A percentile compares a stretch with the other conserved stretches of the same genome.
phyloP scores from a whole-genome alignment of 495 filamentous ascomycete genomes.

The Annulohypoxylon moriforme region DNA sequence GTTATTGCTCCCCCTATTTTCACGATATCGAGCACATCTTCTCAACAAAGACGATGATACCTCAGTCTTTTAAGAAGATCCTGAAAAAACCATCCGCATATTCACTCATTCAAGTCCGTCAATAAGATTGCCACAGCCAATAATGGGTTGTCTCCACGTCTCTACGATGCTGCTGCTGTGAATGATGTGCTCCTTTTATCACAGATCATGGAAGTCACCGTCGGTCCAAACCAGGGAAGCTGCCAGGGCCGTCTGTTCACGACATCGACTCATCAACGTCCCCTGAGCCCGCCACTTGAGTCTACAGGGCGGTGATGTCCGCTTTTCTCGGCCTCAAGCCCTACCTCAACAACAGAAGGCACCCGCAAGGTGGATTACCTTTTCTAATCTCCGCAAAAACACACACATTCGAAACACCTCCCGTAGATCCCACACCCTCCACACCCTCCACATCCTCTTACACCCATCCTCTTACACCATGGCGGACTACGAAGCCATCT shows the following conservation, averaged over 20 bases:
- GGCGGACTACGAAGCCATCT: not conserved
- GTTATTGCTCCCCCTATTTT: not conserved
- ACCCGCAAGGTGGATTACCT: not conserved
- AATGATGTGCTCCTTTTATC: not conserved
- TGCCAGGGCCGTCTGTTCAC: not conserved
- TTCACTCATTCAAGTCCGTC: not conserved
- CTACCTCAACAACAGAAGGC: not conserved
- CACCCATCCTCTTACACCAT: not conserved
- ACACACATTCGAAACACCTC: not conserved
- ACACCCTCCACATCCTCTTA: too few species aligned
- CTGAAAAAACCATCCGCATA: too few species aligned
- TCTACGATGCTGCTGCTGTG: not conserved
- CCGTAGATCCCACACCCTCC: too few species aligned
- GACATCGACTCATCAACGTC: not conserved
- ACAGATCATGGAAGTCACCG: not conserved
- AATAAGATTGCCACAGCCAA: not conserved
- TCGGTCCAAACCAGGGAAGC: not conserved
- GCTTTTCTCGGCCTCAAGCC: not conserved
- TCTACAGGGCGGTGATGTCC: not conserved
- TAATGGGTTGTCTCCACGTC: not conserved
- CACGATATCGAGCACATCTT: not conserved
- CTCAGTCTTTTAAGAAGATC: not conserved
- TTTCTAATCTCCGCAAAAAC: not conserved
- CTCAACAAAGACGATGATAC: not conserved
- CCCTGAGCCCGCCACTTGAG: not conserved